Percentiles rank a stretch among this genome's conserved stretches.
phyloP scores from a whole-genome alignment of 345 rosid species.

The Corchorus capsularis region DNA sequence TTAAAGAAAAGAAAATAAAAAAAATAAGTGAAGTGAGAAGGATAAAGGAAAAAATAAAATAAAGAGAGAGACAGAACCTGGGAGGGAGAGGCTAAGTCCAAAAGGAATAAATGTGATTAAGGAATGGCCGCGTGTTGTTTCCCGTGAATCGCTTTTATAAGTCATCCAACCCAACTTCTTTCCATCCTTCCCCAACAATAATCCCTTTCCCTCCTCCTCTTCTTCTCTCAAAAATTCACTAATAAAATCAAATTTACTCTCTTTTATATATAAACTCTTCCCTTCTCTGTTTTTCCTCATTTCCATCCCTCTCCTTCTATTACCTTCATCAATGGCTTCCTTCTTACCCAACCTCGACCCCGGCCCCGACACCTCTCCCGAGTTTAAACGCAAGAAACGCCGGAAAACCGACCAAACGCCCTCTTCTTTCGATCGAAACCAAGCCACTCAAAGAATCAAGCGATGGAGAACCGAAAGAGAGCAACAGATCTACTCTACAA shows the following conservation, averaged over 20 bases:
- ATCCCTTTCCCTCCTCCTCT: neutral
- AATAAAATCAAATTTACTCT: too few relatives aligned
- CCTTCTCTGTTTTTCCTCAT: neutral
- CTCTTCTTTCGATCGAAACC: slow-evolving; percentile 19
- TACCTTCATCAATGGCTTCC: slow-evolving; percentile 27
- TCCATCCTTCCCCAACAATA: slow-evolving; percentile 15
- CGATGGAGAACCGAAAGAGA: slow-evolving; percentile 65
- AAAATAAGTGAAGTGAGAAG: too few relatives aligned
- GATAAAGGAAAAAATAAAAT: too few relatives aligned
- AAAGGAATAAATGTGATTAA: slow-evolving; percentile 36
- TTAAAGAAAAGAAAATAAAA: too few relatives aligned
- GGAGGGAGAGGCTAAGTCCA: neutral
- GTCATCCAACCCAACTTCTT: slow-evolving; percentile 5
- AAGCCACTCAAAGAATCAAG: slow-evolving; percentile 23
- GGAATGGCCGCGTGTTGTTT: slow-evolving; percentile 42
- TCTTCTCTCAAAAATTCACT: neutral
- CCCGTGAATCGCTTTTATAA: slow-evolving; percentile 41
- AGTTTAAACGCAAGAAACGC: slow-evolving; percentile 51
- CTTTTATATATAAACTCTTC: neutral
- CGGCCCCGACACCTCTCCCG: slow-evolving; percentile 32
- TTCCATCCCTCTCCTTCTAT: neutral
- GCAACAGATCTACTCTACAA: slow-evolving; percentile 68
- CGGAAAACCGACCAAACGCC: slow-evolving; percentile 32
- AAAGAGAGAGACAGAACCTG: neutral
- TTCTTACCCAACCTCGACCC: slow-evolving; percentile 29